These are phyloP conservation scores for Neoarthrinium moseri DNA, from an alignment of 2,329 filamentous ascomycete species.

Conservation along the genomic window DNA sequence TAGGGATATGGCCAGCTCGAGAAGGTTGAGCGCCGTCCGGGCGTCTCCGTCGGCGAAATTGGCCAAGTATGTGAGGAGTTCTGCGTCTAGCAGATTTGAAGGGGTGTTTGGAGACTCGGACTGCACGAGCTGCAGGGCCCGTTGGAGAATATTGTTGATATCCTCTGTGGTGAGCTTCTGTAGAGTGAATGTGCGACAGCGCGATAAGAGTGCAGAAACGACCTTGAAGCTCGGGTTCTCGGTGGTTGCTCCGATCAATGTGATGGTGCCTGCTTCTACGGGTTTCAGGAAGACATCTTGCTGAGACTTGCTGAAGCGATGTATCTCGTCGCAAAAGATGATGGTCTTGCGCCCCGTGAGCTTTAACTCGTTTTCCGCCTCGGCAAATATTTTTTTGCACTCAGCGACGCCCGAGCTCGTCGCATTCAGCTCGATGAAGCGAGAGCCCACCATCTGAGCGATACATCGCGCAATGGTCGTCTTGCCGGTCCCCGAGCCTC, in stretches of 20 bases:
- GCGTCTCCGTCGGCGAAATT: slow-evolving; percentile 91
- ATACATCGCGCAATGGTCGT: slow-evolving; percentile 92
- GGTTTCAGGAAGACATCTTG: slow-evolving; percentile 94
- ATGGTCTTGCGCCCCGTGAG: slow-evolving; percentile 90
- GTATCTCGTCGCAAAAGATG: slow-evolving; percentile 96
- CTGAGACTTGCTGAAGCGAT: slow-evolving; percentile 86
- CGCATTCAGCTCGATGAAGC: slow-evolving; percentile 95
- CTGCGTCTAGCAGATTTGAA: slow-evolving; percentile 67
- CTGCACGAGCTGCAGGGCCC: slow-evolving; percentile 69
- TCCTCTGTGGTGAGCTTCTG: slow-evolving; percentile 71
- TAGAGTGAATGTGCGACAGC: slow-evolving; percentile 89
- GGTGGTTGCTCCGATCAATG: slow-evolving; percentile 90
- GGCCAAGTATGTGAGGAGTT: slow-evolving; percentile 78
- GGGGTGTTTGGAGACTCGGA: slow-evolving; percentile 28
- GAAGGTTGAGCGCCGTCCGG: slow-evolving; percentile 84
- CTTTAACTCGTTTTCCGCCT: slow-evolving; percentile 75
- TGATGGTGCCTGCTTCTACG: slow-evolving; percentile 87
- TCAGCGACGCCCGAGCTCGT: slow-evolving; percentile 85
- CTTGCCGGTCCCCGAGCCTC: slow-evolving; percentile 77
- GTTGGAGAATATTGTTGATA: slow-evolving; percentile 69
- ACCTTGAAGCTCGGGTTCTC: slow-evolving; percentile 97
- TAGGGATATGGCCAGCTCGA: slow-evolving; percentile 84
- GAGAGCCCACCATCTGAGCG: slow-evolving; percentile 74
- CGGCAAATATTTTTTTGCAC: slow-evolving; percentile 86
- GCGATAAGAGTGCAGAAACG: slow-evolving; percentile 79